phyloP scores from a whole-genome alignment of 805 yeast genomes.

The Candida glaebosa region DNA sequence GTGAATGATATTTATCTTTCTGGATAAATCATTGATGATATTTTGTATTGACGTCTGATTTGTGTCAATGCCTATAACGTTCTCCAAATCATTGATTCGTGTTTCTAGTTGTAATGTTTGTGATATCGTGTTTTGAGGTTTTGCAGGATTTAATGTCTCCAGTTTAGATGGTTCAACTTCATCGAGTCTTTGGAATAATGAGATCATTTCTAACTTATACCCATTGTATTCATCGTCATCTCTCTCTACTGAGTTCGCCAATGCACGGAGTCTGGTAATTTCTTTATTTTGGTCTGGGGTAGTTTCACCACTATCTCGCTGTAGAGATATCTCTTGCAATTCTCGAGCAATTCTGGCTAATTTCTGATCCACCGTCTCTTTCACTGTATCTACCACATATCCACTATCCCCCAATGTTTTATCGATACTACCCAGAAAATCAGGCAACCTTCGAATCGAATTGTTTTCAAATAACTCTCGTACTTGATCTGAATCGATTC shows the following conservation, averaged over 20 bases:
- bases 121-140: no score
- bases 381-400: constrained; percentile 17
- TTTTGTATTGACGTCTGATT: not conserved
- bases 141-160: no score
- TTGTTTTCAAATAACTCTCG: constrained; percentile 3
- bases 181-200: not conserved
- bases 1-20: constrained; percentile 4
- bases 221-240: not conserved
- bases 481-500: constrained; percentile 13
- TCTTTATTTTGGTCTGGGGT: not conserved
- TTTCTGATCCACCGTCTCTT: constrained; percentile 38
- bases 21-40: not conserved
- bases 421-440: constrained; percentile 35
- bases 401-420: constrained; percentile 20
- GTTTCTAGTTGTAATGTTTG: constrained; percentile 1
- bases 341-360: constrained; percentile 37
- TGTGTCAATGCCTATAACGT: not conserved
- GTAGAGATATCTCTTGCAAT: constrained; percentile 26
- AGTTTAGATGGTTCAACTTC: no score
- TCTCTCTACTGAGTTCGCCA: not conserved
- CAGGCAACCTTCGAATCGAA: constrained; percentile 15
- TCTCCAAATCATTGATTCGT: not conserved
- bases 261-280: not conserved
- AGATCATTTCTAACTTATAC: not conserved
- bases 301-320: not conserved